Conservation (phyloP, 208 protist genomes). For the Trypanosoma theileri region DNA sequence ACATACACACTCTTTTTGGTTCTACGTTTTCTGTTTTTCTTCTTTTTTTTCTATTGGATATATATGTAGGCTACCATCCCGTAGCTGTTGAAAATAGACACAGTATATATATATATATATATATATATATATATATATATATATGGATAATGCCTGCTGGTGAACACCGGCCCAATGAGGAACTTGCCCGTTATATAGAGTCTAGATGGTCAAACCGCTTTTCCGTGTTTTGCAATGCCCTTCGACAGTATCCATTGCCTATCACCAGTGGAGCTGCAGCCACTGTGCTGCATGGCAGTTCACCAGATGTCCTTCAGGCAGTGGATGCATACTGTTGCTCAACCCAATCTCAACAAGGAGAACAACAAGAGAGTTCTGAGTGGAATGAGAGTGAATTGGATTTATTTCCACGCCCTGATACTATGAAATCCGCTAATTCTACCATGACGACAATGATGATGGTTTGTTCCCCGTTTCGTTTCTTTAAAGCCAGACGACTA, state of each 20-base stretch:
- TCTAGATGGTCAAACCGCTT: slow-evolving; percentile 19
- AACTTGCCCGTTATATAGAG: slow-evolving; percentile 23
- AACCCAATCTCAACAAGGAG: neutral
- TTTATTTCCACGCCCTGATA: neutral
- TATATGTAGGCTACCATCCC: no score
- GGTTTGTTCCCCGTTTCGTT: slow-evolving; percentile 20
- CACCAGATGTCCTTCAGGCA: slow-evolving; percentile 8
- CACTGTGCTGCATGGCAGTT: slow-evolving; percentile 14
- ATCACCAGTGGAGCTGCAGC: slow-evolving; percentile 22
- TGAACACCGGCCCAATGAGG: slow-evolving; percentile 16
- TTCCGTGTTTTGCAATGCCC: slow-evolving; percentile 18
- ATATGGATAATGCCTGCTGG: neutral
- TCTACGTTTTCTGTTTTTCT: slow-evolving; percentile 6
- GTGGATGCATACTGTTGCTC: slow-evolving; percentile 13
- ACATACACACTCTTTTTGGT: no score
- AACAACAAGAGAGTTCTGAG: neutral
- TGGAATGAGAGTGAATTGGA: neutral
- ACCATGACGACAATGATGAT: neutral
- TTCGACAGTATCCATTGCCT: slow-evolving; percentile 24
- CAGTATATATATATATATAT: slow-evolving; percentile 7
- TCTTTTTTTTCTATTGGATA: neutral
- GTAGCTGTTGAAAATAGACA: no score
- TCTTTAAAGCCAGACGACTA: slow-evolving; percentile 10
- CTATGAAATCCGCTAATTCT: neutral
- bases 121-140: slow-evolving; percentile 12